phyloP scores from a whole-genome alignment of 2,329 filamentous ascomycete species.

The Neocatenulostroma microsporum region DNA sequence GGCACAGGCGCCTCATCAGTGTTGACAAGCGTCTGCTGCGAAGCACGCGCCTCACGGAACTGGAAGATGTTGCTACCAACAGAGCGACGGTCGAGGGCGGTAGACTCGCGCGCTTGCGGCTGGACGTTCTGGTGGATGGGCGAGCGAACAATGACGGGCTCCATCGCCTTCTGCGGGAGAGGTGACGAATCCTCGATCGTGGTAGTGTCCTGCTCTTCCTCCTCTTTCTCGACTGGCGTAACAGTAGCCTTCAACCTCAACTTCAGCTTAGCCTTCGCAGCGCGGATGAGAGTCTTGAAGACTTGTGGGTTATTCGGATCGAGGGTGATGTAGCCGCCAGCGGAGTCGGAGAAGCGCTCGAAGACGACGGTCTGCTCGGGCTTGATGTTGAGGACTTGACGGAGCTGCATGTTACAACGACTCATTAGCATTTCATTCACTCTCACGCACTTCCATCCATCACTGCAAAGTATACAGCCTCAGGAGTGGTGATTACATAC shows the following conservation, averaged over 20 bases:
- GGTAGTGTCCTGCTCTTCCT: slow-evolving; percentile 11
- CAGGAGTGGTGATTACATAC: slow-evolving; percentile 63
- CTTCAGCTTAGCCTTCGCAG: slow-evolving; percentile 97
- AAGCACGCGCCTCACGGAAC: slow-evolving; percentile 29
- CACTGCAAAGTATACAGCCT: not conserved
- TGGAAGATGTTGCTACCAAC: slow-evolving; percentile 32
- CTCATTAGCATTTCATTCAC: too few relatives aligned
- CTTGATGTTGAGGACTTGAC: slow-evolving; percentile 58
- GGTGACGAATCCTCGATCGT: slow-evolving; percentile 11
- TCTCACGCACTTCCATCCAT: too few relatives aligned
- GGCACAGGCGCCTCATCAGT: slow-evolving; percentile 35
- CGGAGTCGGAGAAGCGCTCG: slow-evolving; percentile 94
- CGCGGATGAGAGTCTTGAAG: slow-evolving; percentile 94
- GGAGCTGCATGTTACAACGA: slow-evolving; percentile 50
- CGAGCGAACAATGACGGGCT: slow-evolving; percentile 17
- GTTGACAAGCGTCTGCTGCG: slow-evolving; percentile 23
- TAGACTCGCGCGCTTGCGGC: slow-evolving; percentile 17
- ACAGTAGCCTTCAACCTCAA: slow-evolving; percentile 62
- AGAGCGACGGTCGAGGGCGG: slow-evolving; percentile 23
- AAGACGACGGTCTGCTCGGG: slow-evolving; percentile 58
- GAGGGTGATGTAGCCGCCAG: slow-evolving; percentile 69
- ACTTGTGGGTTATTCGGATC: slow-evolving; percentile 69
- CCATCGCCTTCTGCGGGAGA: slow-evolving; percentile 14
- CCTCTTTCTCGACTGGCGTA: slow-evolving; percentile 14
- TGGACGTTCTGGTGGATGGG: slow-evolving; percentile 13